These are phyloP conservation scores for Lentinus tigrinus DNA, from an alignment of 768 basidiomycete species.

Conservation along the genomic window DNA sequence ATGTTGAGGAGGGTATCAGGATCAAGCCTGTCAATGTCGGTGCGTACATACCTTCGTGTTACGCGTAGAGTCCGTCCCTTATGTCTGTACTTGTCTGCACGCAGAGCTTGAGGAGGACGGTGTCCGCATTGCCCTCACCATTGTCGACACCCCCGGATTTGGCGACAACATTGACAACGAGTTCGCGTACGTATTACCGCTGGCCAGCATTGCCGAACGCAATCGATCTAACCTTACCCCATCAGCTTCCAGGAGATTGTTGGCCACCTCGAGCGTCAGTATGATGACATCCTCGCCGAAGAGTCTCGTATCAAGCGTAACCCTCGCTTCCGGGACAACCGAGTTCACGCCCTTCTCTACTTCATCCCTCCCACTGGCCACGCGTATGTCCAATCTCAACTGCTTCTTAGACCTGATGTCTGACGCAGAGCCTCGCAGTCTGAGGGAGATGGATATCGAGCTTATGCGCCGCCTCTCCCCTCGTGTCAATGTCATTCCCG, in stretches of 20 bases:
- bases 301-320: slow-evolving; percentile 99
- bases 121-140: slow-evolving; percentile 94
- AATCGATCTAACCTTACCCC: neutral
- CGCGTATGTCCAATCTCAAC: slow-evolving; percentile 54
- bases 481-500: slow-evolving; percentile 98
- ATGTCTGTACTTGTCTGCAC: neutral
- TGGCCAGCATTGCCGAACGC: neutral
- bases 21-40: slow-evolving; percentile 96
- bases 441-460: slow-evolving; percentile 99
- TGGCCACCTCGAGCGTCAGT: slow-evolving; percentile 95
- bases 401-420: neutral
- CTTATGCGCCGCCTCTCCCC: slow-evolving; percentile 97
- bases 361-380: slow-evolving; percentile 99
- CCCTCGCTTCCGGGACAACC: slow-evolving; percentile 97
- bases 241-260: slow-evolving; percentile 96
- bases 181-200: slow-evolving; percentile 72
- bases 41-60: slow-evolving; percentile 36
- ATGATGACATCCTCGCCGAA: slow-evolving; percentile 97
- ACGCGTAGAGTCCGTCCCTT: too few relatives aligned
- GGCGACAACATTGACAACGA: slow-evolving; percentile 99
- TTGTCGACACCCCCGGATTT: slow-evolving; percentile 98
- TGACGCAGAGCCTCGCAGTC: slow-evolving; percentile 38
- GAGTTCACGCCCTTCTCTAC: slow-evolving; percentile 94
- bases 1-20: slow-evolving; percentile 90
- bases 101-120: slow-evolving; percentile 98